A percentile compares a stretch with the other conserved stretches of the same genome.
Evolutionary conservation across 176 grass and related monocot genomes (phyloP).

Genomic region (Avena sativa): DNA sequence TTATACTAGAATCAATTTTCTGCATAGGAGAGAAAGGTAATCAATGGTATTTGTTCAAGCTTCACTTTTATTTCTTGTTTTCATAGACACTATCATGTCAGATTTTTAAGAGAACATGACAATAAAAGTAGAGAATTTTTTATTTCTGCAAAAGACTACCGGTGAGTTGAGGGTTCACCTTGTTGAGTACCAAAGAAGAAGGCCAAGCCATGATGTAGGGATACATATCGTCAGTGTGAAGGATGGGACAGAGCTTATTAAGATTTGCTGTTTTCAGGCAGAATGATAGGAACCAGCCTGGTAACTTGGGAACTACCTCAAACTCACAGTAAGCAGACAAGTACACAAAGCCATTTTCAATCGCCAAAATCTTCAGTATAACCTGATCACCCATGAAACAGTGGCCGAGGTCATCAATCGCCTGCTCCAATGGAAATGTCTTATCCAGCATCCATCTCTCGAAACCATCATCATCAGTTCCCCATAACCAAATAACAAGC

Average conservation of each 20-base stretch:
- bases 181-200: background rate
- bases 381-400: background rate
- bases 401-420: background rate
- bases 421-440: background rate
- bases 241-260: background rate
- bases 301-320: background rate
- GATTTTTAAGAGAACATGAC: background rate
- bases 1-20: background rate
- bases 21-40: background rate
- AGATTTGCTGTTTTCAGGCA: background rate
- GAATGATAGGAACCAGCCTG: background rate
- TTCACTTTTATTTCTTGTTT: background rate
- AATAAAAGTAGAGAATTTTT: background rate
- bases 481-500: background rate
- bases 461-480: background rate
- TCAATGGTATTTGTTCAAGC: background rate
- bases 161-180: background rate
- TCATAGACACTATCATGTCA: background rate
- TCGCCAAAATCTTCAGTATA: background rate
- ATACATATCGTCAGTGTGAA: background rate
- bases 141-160: background rate
- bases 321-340: background rate
- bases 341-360: background rate
- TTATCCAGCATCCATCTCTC: background rate
- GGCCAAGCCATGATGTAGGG: slow-evolving; percentile 13